Evolutionary conservation across 371 early-diverging fungal species (phyloP), one percentile per base, ranked within the genome.

Genomic region (Funneliformis caledonium): DNA sequence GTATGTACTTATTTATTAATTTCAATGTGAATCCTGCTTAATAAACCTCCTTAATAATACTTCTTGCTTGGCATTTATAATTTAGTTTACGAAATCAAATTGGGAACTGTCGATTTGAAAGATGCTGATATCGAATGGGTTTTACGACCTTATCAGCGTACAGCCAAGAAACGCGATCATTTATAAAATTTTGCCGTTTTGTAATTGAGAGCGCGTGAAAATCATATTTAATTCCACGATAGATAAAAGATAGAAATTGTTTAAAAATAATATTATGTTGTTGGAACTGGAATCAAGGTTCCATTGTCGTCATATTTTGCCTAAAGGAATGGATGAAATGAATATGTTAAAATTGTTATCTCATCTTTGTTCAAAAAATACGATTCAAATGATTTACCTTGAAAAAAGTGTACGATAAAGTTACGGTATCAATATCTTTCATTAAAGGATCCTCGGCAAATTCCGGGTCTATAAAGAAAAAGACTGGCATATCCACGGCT

Each of bases 111-210:
- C 61, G 99, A 99, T 80, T 89, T 97, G 83, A 88, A 94, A 64
- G 96, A 97, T 64, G 99, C 99, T 50, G 99, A 99, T 84, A 94
- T 93, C 42, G 99, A 99, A 89, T 99, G 98, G 98, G 98, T 96
- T 19, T 89, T 97, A 82, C 89, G 98, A 83, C 96, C 98, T 52
- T 99, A 96, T 88, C 95, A 96, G 74, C 91, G 97, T 85, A 98
- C 99, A 12, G 95, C 99, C 31, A 94, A 93, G 86, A 99, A 97
- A 88, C 88, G 96, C 78, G 91, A 92, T 65, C 89, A 92, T 48
- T 85, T 97, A 73, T 96, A 88, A 12, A 31, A 0, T 31, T 33
- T 31, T 56, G 19, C 16, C 5, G 16, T 56, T 56, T 0, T 56
- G 56, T 19, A 16, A 12, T 52, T 52, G 52, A 52, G 16, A 52